Evolutionary conservation across 2,329 filamentous ascomycete genomes (phyloP).

Genomic region (Hymenoscyphus occultus): DNA sequence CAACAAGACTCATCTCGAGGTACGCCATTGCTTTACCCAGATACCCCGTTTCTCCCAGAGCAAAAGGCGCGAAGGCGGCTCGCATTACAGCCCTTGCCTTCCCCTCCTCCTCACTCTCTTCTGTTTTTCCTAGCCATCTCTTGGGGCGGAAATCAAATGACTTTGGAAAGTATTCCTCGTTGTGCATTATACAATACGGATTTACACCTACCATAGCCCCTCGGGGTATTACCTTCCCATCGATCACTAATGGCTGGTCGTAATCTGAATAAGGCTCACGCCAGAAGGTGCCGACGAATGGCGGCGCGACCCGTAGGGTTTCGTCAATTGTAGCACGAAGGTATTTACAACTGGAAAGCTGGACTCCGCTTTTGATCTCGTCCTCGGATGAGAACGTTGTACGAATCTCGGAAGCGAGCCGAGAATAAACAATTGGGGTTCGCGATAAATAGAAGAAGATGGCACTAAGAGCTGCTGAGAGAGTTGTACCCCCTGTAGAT

Average conservation of each 20-base stretch:
- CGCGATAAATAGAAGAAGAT: conserved; percentile 40
- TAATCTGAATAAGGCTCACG: conserved; percentile 17
- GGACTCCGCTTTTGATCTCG: conserved; percentile 23
- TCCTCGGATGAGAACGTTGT: conserved; percentile 10
- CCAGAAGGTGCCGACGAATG: conserved; percentile 38
- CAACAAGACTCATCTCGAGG: conserved; percentile 27
- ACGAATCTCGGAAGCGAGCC: conserved; percentile 26
- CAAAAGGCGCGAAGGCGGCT: conserved; percentile 37
- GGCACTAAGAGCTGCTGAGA: conserved; percentile 36
- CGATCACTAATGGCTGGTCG: conserved; percentile 25
- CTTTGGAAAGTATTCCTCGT: conserved; percentile 33
- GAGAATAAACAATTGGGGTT: conserved; percentile 32
- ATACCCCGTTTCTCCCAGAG: conserved; percentile 38
- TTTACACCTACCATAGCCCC: conserved; percentile 37
- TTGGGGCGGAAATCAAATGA: conserved; percentile 35
- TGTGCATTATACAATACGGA: conserved; percentile 39
- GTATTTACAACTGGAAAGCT: conserved; percentile 40
- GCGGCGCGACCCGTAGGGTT: conserved; percentile 45
- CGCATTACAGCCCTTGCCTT: conserved; percentile 14
- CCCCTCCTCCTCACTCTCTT: background rate
- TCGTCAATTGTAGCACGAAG: conserved; percentile 48
- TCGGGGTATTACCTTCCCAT: conserved; percentile 37
- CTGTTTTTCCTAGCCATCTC: conserved; percentile 30
- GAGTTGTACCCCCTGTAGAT: conserved; percentile 6
- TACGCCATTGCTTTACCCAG: conserved; percentile 35